A percentile compares a stretch with the other conserved stretches of the same genome.
These are phyloP conservation scores for Neopestalotiopsis sp. DNA, from an alignment of 2,329 filamentous ascomycete genomes.

Conservation along the genomic window DNA sequence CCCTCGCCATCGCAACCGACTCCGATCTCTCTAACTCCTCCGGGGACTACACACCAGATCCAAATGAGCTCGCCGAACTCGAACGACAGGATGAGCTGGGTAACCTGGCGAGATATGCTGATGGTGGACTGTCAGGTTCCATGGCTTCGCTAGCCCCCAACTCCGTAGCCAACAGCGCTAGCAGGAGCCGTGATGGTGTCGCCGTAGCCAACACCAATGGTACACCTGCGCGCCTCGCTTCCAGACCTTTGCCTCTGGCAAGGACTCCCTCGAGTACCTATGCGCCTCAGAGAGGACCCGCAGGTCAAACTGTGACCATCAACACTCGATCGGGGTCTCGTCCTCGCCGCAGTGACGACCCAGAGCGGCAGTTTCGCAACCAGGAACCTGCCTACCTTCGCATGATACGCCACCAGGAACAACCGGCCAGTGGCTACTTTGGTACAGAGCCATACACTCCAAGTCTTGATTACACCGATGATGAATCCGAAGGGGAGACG, in stretches of 20 bases:
- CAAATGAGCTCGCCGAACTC: conserved; percentile 49
- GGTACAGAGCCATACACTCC: conserved; percentile 66
- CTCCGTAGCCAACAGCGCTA: conserved; percentile 46
- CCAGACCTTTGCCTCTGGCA: conserved; percentile 67
- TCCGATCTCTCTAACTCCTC: conserved; percentile 55
- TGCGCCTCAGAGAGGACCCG: conserved; percentile 65
- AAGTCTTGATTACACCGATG: conserved; percentile 72
- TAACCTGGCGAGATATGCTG: conserved; percentile 49
- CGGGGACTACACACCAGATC: conserved; percentile 50
- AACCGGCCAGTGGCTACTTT: conserved; percentile 68
- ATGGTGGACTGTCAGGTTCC: conserved; percentile 45
- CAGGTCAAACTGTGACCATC: conserved; percentile 47
- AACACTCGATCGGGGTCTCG: conserved; percentile 47
- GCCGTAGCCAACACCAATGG: conserved; percentile 34
- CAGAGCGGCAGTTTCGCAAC: conserved; percentile 62
- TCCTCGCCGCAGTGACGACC: conserved; percentile 54
- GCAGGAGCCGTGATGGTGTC: conserved; percentile 42
- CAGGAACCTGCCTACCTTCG: conserved; percentile 97
- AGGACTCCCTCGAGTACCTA: conserved; percentile 83
- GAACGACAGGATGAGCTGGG: conserved; percentile 56
- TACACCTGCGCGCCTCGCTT: conserved; percentile 48
- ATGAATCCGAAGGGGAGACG: conserved; percentile 89
- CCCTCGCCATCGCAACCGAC: conserved; percentile 45
- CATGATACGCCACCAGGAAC: conserved; percentile 80
- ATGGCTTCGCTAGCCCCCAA: conserved; percentile 48